phyloP scores from a whole-genome alignment of 148 eudicot genomes.

The Pharnaceum exiguum region DNA sequence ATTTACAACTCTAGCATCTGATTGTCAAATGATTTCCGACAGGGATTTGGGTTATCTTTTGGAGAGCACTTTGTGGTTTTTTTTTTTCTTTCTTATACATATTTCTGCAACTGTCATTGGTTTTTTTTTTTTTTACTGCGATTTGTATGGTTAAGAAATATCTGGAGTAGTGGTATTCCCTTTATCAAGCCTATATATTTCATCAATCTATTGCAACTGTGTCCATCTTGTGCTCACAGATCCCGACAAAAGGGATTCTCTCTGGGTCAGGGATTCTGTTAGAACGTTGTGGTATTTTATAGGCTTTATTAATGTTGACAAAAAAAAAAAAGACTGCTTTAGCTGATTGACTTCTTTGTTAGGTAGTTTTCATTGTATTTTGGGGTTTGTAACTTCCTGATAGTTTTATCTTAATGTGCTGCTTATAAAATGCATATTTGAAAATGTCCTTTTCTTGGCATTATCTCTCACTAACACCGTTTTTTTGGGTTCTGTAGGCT shows the following conservation, averaged over 20 bases:
- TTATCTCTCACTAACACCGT: not conserved
- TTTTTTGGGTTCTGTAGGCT: conserved; percentile 36
- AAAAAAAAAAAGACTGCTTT: no score
- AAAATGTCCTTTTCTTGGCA: not conserved
- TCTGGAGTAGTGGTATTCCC: not conserved
- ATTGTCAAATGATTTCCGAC: not conserved
- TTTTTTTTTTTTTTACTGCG: not conserved
- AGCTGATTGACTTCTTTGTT: no score
- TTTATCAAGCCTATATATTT: not conserved
- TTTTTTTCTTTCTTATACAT: not conserved
- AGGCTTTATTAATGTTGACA: not conserved
- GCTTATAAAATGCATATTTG: no score
- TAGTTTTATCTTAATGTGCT: no score
- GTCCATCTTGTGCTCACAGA: not conserved
- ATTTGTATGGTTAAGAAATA: not conserved
- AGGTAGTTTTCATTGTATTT: no score
- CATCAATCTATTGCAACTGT: not conserved
- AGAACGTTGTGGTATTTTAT: not conserved
- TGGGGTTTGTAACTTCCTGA: no score
- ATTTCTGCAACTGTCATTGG: not conserved
- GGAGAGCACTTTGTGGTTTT: not conserved
- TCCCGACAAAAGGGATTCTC: not conserved
- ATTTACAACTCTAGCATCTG: not conserved
- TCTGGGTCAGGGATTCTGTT: not conserved
- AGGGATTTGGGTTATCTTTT: no score